Evolutionary conservation across 2,329 filamentous ascomycete genomes (phyloP).

Genomic region (Aspergillus oerlinghausenensis): DNA sequence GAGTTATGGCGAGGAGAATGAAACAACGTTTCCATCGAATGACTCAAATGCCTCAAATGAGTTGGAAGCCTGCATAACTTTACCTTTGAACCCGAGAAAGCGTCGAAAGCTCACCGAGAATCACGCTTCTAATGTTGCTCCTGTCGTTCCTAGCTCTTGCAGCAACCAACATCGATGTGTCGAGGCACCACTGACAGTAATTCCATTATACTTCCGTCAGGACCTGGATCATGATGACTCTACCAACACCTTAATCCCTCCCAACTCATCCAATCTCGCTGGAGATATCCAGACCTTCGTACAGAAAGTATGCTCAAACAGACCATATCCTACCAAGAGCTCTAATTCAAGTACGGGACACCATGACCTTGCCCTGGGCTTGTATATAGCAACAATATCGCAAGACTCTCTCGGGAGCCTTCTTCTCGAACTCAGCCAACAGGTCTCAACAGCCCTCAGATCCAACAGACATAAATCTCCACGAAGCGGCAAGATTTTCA

Average conservation of each 20-base stretch:
- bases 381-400: constrained; percentile 24
- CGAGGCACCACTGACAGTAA: constrained; percentile 20
- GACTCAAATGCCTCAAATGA: neutral
- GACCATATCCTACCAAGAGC: neutral
- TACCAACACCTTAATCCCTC: neutral
- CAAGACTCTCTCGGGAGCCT: constrained; percentile 16
- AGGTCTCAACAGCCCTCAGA: constrained; percentile 10
- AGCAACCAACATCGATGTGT: neutral
- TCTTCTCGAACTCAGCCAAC: constrained; percentile 20
- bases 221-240: neutral
- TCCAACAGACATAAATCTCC: neutral
- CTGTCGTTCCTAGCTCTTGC: neutral
- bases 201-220: constrained; percentile 23
- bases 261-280: neutral
- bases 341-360: neutral
- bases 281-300: neutral
- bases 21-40: neutral
- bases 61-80: neutral
- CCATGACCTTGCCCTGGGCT: constrained; percentile 14
- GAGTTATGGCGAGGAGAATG: neutral
- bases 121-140: neutral
- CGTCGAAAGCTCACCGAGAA: neutral
- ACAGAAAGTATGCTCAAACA: neutral
- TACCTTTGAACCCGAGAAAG: neutral
- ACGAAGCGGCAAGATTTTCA: constrained; percentile 26